Percentiles rank a stretch among this genome's conserved stretches.
phyloP scores from a whole-genome alignment of 106 monocot species.

The Phalaenopsis equestris region DNA sequence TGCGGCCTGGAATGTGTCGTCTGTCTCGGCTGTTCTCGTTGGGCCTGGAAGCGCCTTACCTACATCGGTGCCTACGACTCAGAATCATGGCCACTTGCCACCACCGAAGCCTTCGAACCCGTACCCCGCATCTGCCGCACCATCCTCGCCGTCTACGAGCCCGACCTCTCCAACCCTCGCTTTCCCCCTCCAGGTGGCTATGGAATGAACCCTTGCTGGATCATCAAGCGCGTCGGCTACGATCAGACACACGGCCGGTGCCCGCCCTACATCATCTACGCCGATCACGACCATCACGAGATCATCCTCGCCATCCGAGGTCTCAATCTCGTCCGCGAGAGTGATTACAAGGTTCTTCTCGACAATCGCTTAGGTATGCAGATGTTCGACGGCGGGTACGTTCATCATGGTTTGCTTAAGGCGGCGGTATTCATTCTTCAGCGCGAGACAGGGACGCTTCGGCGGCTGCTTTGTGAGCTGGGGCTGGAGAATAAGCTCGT shows the following conservation, averaged over 20 bases:
- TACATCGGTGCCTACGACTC: conserved; percentile 64
- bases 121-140: conserved; percentile 50
- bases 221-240: conserved; percentile 32
- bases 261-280: conserved; percentile 51
- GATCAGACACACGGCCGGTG: conserved; percentile 25
- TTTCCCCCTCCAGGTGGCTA: conserved; percentile 29
- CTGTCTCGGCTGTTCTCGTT: conserved; percentile 63
- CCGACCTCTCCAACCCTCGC: conserved; percentile 30
- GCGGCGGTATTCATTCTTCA: conserved; percentile 33
- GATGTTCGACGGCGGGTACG: conserved; percentile 50
- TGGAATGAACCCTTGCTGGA: conserved; percentile 15
- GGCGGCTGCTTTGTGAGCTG: conserved; percentile 9
- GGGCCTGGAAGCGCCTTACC: conserved; percentile 68
- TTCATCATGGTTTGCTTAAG: conserved; percentile 51
- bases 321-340: conserved; percentile 36
- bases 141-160: conserved; percentile 66
- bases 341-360: conserved; percentile 54
- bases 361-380: conserved; percentile 50
- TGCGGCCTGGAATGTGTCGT: conserved; percentile 65
- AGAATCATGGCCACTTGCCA: conserved; percentile 47
- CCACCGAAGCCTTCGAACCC: conserved; percentile 32
- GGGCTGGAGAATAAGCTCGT: conserved; percentile 22
- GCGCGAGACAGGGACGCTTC: conserved; percentile 10
- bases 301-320: conserved; percentile 63
- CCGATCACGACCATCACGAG: conserved; percentile 29